Conservation (phyloP, 106 monocot genomes). For the Dendrobium huoshanense region DNA sequence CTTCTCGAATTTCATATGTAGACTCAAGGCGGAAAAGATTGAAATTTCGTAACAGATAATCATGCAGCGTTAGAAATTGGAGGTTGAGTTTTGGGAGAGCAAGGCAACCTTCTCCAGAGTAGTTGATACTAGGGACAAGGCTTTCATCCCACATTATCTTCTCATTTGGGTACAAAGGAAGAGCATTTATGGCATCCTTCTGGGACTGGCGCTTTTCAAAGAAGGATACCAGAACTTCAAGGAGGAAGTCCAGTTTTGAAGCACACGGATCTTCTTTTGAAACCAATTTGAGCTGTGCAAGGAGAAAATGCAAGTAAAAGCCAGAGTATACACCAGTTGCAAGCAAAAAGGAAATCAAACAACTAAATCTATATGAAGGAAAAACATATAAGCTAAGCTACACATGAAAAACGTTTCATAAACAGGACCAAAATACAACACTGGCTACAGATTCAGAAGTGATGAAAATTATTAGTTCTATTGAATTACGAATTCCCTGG, state of each 20-base stretch:
- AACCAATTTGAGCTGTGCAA: constrained; percentile 79
- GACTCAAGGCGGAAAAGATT: constrained; percentile 99
- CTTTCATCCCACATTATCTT: constrained; percentile 99
- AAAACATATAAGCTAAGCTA: neutral
- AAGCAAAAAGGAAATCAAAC: neutral
- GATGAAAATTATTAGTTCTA: neutral
- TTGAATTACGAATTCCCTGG: neutral
- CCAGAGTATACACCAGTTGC: neutral
- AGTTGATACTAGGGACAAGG: constrained; percentile 96
- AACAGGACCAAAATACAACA: neutral
- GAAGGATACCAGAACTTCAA: constrained; percentile 77
- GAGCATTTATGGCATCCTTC: constrained; percentile 98
- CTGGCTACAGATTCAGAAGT: neutral
- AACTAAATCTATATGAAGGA: neutral
- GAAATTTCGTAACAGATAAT: constrained; percentile 90
- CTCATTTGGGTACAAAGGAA: constrained; percentile 96
- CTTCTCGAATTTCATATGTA: constrained; percentile 98
- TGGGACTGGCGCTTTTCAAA: constrained; percentile 98
- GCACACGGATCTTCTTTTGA: constrained; percentile 83
- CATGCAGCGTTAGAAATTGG: constrained; percentile 96
- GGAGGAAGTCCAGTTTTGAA: constrained; percentile 62
- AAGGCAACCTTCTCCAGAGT: constrained; percentile 96
- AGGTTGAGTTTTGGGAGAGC: constrained; percentile 98
- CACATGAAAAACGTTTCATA: neutral
- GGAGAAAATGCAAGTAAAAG: neutral